Conservation (phyloP, 129 eudicot genomes). For the Centella asiatica region DNA sequence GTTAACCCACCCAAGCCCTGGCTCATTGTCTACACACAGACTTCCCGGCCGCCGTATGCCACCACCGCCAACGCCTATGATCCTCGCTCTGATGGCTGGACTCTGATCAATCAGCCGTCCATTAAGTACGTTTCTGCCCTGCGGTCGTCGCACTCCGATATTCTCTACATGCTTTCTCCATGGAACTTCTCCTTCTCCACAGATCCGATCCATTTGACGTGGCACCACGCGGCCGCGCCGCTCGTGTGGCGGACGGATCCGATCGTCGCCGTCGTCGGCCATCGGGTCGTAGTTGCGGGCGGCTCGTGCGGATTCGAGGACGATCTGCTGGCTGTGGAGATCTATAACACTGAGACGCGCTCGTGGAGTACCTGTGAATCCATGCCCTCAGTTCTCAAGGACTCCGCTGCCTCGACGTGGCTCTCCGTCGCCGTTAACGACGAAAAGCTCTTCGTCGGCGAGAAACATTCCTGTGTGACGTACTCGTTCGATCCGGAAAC, state of each 20-base stretch:
- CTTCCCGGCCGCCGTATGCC: conserved; percentile 26
- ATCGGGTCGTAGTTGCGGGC: conserved; percentile 44
- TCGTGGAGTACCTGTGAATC: conserved; percentile 40
- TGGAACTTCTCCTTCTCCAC: conserved; percentile 30
- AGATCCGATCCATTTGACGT: conserved; percentile 48
- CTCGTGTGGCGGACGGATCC: conserved; percentile 47
- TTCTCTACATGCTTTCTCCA: conserved; percentile 43
- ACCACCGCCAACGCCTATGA: conserved; percentile 47
- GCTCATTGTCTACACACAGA: conserved; percentile 53
- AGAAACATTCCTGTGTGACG: conserved; percentile 35
- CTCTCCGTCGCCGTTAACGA: conserved; percentile 35
- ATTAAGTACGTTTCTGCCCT: conserved; percentile 27
- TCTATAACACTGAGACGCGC: conserved; percentile 26
- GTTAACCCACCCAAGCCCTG: conserved; percentile 42
- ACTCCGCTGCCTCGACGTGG: conserved; percentile 41
- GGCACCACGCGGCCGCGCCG: conserved; percentile 54
- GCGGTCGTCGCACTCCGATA: conserved; percentile 39
- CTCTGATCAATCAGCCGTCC: conserved; percentile 25
- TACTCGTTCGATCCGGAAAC: conserved; percentile 29
- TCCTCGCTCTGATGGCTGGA: conserved; percentile 51
- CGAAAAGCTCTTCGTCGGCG: conserved; percentile 25
- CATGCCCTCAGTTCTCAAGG: conserved; percentile 39
- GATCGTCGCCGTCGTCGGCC: conserved; percentile 45
- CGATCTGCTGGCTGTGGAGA: conserved; percentile 57
- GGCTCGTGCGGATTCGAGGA: conserved; percentile 46